phyloP scores from a whole-genome alignment of 495 filamentous ascomycete genomes.

The Neohortaea acidophila region DNA sequence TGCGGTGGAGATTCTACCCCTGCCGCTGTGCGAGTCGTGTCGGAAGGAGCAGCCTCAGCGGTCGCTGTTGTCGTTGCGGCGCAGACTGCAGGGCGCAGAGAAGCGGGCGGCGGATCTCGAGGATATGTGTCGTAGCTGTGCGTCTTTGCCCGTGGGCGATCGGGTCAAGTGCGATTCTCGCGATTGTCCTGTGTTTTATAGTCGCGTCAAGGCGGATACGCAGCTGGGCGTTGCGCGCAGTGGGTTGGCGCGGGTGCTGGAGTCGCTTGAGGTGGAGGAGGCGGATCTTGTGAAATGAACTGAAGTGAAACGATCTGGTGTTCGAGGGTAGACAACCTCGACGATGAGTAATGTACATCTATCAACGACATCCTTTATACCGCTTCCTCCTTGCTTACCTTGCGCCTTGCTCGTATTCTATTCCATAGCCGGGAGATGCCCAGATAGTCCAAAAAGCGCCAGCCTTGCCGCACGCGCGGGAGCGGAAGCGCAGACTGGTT shows the following conservation, averaged over 20 bases:
- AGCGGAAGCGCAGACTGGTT: too few species aligned
- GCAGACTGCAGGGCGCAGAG: constrained; percentile 46
- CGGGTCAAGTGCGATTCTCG: constrained; percentile 71
- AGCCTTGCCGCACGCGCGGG: too few species aligned
- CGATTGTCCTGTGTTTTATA: constrained; percentile 91
- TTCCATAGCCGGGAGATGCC: too few species aligned
- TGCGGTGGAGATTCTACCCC: constrained; percentile 6
- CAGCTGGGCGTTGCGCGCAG: constrained; percentile 42
- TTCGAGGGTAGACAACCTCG: too few species aligned
- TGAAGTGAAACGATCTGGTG: too few species aligned
- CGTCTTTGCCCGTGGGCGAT: constrained; percentile 53
- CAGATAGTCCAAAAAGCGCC: too few species aligned
- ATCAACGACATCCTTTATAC: too few species aligned
- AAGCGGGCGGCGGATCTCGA: constrained; percentile 49
- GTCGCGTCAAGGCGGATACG: constrained; percentile 53
- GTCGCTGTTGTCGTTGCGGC: constrained; percentile 46
- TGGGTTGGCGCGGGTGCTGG: constrained; percentile 20
- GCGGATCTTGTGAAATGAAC: too few species aligned
- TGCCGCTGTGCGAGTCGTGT: constrained; percentile 54
- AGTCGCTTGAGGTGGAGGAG: constrained; percentile 19
- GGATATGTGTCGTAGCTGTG: constrained; percentile 68
- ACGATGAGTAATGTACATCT: too few species aligned
- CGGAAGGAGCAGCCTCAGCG: constrained; percentile 33
- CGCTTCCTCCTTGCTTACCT: too few species aligned
- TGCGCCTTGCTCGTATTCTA: too few species aligned